phyloP scores from a whole-genome alignment of 1,284 basidiomycete genomes.

The Fomitopsis palustris region DNA sequence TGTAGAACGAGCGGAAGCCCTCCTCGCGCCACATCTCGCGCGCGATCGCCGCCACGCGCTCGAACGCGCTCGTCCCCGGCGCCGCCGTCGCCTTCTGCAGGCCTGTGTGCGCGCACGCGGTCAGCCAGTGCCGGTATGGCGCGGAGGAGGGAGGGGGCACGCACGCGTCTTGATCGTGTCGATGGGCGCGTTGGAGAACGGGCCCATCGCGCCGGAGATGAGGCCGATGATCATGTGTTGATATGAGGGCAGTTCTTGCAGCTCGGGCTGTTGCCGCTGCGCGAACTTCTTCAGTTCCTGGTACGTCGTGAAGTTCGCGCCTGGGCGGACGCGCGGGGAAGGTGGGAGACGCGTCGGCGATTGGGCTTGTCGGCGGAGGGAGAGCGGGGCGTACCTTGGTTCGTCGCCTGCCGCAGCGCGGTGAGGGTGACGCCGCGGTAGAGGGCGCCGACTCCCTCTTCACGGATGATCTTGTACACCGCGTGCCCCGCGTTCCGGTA shows the following conservation, averaged over 20 bases:
- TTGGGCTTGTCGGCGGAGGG: neutral
- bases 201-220: slow-evolving; percentile 96
- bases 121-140: neutral
- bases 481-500: slow-evolving; percentile 98
- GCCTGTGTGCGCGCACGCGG: slow-evolving; percentile 41
- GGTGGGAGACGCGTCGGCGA: neutral
- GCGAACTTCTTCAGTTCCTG: slow-evolving; percentile 92
- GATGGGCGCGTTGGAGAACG: slow-evolving; percentile 95
- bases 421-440: slow-evolving; percentile 95
- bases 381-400: slow-evolving; percentile 70
- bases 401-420: slow-evolving; percentile 95
- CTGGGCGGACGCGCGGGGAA: slow-evolving; percentile 38
- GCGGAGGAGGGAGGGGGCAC: slow-evolving; percentile 24
- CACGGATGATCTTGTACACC: slow-evolving; percentile 91
- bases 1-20: slow-evolving; percentile 89
- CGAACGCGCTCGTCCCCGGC: slow-evolving; percentile 75
- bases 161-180: slow-evolving; percentile 95
- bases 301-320: slow-evolving; percentile 98
- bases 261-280: slow-evolving; percentile 72
- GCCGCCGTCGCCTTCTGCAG: slow-evolving; percentile 82
- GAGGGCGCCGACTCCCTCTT: slow-evolving; percentile 85
- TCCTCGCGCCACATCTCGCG: slow-evolving; percentile 93
- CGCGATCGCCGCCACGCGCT: slow-evolving; percentile 79
- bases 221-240: slow-evolving; percentile 94
- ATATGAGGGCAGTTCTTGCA: slow-evolving; percentile 82